A percentile compares a stretch with the other conserved stretches of the same genome.
phyloP scores from a whole-genome alignment of 805 yeast species.

The Torulaspora gathmanii region DNA sequence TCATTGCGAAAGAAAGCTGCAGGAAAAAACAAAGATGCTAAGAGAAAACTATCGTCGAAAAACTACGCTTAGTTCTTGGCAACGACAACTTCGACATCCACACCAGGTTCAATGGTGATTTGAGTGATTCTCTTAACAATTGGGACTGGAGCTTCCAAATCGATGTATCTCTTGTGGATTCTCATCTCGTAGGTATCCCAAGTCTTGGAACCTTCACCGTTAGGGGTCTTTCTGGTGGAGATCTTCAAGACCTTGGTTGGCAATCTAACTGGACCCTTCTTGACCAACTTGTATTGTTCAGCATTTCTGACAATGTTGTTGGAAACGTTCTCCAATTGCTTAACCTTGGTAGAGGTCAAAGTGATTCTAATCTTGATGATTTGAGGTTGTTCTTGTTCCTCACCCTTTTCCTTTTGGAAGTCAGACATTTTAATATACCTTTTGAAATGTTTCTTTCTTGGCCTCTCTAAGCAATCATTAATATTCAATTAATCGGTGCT shows the following conservation, averaged over 20 bases:
- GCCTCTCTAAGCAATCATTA: background rate
- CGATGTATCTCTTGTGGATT: conserved; percentile 99
- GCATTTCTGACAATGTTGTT: conserved; percentile 87
- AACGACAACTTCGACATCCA: conserved; percentile 91
- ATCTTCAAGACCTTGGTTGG: conserved; percentile 98
- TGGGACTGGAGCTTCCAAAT: conserved; percentile 93
- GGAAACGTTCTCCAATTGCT: conserved; percentile 95
- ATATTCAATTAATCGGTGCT: background rate
- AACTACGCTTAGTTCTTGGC: conserved; percentile 38
- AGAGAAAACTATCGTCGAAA: background rate
- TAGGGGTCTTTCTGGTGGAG: conserved; percentile 99
- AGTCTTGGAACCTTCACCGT: conserved; percentile 99
- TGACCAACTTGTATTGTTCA: conserved; percentile 70
- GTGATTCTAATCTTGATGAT: conserved; percentile 98
- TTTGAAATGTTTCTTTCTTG: conserved; percentile 37
- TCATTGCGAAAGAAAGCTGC: conserved; percentile 1
- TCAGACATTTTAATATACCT: conserved; percentile 63
- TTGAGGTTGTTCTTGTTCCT: conserved; percentile 72
- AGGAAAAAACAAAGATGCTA: conserved; percentile 1
- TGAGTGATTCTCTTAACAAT: conserved; percentile 94
- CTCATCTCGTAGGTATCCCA: conserved; percentile 99
- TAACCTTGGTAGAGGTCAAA: conserved; percentile 97
- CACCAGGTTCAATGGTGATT: conserved; percentile 99
- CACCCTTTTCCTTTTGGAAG: conserved; percentile 79
- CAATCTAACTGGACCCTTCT: conserved; percentile 99